A percentile compares a stretch with the other conserved stretches of the same genome.
Conservation (phyloP, 192 early-diverging fungal genomes). For the Chytriomyces sp. region DNA sequence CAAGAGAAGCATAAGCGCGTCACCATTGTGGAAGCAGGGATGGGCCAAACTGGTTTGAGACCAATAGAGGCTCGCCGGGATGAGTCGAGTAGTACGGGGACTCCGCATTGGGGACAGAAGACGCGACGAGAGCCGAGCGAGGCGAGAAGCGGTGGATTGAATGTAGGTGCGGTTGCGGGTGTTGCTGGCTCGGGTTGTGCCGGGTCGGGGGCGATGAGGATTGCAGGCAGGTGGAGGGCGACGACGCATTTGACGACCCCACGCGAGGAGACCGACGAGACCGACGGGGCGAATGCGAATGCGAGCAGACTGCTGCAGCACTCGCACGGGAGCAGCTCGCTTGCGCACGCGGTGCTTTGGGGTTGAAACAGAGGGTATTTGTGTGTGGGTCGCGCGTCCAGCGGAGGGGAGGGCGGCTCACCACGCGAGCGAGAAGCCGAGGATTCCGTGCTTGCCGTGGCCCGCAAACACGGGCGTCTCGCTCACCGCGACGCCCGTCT, state of each 20-base stretch:
- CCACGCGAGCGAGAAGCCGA: background rate
- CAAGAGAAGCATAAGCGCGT: background rate
- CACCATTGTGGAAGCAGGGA: background rate
- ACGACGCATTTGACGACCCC: background rate
- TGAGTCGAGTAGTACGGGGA: background rate
- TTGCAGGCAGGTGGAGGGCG: too few relatives aligned
- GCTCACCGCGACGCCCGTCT: too few relatives aligned
- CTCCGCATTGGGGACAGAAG: background rate
- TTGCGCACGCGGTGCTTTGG: background rate
- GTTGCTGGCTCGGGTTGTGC: too few relatives aligned
- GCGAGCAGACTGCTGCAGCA: background rate
- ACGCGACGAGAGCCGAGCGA: background rate
- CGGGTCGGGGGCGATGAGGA: too few relatives aligned
- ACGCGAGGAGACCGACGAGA: background rate
- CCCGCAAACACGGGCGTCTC: background rate
- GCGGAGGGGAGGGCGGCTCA: background rate
- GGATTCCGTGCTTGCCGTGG: background rate
- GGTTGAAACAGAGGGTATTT: background rate
- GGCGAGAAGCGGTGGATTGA: too few relatives aligned
- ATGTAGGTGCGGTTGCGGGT: too few relatives aligned
- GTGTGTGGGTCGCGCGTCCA: background rate
- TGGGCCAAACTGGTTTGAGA: background rate
- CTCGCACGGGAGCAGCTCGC: background rate
- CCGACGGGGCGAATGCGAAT: background rate
- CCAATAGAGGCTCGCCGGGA: background rate